phyloP scores from a whole-genome alignment of 2,329 filamentous ascomycete genomes.

The Colletotrichum liaoningense region DNA sequence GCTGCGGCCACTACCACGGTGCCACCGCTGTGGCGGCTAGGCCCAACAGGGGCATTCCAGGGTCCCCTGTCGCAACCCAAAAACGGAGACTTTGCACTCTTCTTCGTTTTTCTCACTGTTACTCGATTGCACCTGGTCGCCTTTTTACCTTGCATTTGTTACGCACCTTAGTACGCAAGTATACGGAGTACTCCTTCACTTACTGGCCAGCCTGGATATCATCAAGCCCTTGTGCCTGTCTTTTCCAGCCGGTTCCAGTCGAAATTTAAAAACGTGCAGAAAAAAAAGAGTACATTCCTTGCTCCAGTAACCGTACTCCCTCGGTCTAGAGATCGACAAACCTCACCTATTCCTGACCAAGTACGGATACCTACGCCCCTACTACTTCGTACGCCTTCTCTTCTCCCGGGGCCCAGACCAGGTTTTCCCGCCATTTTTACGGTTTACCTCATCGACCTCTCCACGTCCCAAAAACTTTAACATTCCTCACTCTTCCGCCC shows the following conservation, averaged over 20 bases:
- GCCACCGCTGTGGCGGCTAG: conserved; percentile 13
- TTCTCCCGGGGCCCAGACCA: neutral
- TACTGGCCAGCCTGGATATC: neutral
- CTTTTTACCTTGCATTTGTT: neutral
- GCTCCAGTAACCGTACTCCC: neutral
- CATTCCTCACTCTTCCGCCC: neutral
- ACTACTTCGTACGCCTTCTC: neutral
- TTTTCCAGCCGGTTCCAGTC: neutral
- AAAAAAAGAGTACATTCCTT: neutral
- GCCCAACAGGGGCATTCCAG: conserved; percentile 10
- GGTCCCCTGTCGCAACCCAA: conserved; percentile 14
- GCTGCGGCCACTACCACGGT: conserved; percentile 13
- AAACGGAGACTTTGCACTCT: conserved; percentile 17
- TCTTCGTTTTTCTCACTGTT: conserved; percentile 26
- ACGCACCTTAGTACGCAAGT: neutral
- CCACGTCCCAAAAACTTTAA: conserved; percentile 15
- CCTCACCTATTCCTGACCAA: neutral
- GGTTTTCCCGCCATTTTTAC: conserved; percentile 7
- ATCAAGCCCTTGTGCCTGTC: neutral
- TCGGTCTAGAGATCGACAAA: conserved; percentile 8
- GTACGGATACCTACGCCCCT: too few species aligned
- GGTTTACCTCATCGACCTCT: conserved; percentile 19
- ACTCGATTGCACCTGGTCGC: conserved; percentile 1
- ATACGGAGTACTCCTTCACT: neutral
- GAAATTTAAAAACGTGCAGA: neutral